phyloP scores from a whole-genome alignment of 768 basidiomycete genomes.

The Leccinellum luteum region DNA sequence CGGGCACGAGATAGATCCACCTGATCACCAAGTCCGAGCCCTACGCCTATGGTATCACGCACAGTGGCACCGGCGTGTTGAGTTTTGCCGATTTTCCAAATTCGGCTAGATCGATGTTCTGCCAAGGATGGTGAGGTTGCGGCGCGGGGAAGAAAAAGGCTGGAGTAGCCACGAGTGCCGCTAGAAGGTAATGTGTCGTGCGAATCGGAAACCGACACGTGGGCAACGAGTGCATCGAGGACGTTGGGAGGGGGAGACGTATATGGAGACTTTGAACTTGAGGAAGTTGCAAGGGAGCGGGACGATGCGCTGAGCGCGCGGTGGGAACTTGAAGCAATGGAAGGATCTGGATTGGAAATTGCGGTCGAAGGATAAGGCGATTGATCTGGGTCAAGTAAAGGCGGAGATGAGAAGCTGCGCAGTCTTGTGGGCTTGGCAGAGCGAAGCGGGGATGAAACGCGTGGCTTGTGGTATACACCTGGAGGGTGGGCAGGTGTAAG shows the following conservation, averaged over 20 bases:
- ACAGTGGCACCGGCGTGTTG: conserved; percentile 11
- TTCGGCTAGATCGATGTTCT: conserved; percentile 13
- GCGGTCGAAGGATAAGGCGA: neutral
- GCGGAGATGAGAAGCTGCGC: conserved; percentile 33
- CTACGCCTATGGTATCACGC: conserved; percentile 23
- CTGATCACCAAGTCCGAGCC: conserved; percentile 40
- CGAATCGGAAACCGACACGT: conserved; percentile 26
- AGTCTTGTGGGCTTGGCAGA: conserved; percentile 25
- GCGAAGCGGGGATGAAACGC: conserved; percentile 24
- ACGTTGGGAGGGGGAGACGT: conserved; percentile 29
- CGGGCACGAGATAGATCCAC: conserved; percentile 76
- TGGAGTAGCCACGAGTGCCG: conserved; percentile 58
- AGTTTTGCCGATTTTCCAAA: conserved; percentile 25
- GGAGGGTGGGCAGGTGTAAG: conserved; percentile 9
- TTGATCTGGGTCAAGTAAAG: conserved; percentile 7
- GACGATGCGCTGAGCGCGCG: conserved; percentile 11
- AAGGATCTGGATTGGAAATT: neutral
- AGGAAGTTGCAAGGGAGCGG: conserved; percentile 18
- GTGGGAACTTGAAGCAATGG: conserved; percentile 8
- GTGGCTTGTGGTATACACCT: conserved; percentile 17
- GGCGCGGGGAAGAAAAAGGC: conserved; percentile 49
- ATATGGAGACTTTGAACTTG: conserved; percentile 32
- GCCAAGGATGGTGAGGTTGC: conserved; percentile 21
- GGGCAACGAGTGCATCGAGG: conserved; percentile 33
- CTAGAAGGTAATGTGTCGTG: conserved; percentile 36